These are phyloP conservation scores for Pluteus cervinus DNA, from an alignment of 768 basidiomycete species.

Conservation along the genomic window DNA sequence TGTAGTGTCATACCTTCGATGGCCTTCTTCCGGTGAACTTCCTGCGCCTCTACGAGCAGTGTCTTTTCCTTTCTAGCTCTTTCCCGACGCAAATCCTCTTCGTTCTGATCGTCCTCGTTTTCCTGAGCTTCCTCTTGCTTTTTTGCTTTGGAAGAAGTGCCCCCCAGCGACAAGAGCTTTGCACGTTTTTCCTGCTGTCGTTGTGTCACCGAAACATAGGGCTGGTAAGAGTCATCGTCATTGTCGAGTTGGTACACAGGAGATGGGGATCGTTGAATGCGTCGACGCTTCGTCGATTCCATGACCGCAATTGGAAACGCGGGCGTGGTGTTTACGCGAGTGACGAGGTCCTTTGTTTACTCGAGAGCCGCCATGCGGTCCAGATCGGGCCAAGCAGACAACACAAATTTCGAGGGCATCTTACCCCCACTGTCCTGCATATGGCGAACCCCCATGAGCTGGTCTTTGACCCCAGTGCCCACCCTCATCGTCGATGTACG, in stretches of 20 bases:
- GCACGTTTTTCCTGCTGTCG: slow-evolving; percentile 77
- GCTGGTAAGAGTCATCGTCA: slow-evolving; percentile 63
- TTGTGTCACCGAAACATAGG: slow-evolving; percentile 85
- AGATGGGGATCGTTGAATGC: slow-evolving; percentile 51
- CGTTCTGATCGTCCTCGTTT: slow-evolving; percentile 67
- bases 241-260: slow-evolving; percentile 58
- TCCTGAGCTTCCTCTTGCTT: slow-evolving; percentile 62
- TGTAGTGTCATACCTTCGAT: slow-evolving; percentile 54
- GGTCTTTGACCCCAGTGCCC: slow-evolving; percentile 52
- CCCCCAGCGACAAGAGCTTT: slow-evolving; percentile 60
- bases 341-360: no score
- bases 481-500: slow-evolving; percentile 71
- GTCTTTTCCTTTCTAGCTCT: slow-evolving; percentile 80
- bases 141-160: slow-evolving; percentile 46
- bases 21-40: slow-evolving; percentile 82
- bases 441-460: slow-evolving; percentile 17
- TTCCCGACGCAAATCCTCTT: slow-evolving; percentile 73
- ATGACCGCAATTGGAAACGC: no score
- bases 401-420: slow-evolving; percentile 8
- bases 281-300: slow-evolving; percentile 45
- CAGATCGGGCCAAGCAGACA: no score
- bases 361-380: no score
- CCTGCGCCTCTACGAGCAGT: slow-evolving; percentile 88
- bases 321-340: no score
- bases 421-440: background rate